Percentiles rank a stretch among this genome's conserved stretches.
phyloP scores from a whole-genome alignment of 2,329 filamentous ascomycete genomes.

The Xylaria sp. region DNA sequence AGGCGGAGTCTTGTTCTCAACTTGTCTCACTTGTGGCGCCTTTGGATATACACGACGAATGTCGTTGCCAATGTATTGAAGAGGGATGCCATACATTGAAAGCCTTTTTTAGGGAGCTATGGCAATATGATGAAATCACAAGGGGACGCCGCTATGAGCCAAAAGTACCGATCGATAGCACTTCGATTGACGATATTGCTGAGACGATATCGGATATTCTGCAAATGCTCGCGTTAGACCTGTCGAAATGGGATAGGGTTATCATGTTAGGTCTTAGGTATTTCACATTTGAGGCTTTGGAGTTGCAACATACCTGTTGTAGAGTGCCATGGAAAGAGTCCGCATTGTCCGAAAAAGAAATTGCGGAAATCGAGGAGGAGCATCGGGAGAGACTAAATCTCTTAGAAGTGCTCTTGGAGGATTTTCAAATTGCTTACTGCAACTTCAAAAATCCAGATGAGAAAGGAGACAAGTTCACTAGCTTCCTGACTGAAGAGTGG shows the following conservation, averaged over 20 bases:
- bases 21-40: slow-evolving; percentile 7
- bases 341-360: background rate
- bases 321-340: background rate
- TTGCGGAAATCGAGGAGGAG: slow-evolving; percentile 14
- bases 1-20: background rate
- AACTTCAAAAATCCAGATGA: background rate
- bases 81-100: slow-evolving; percentile 6
- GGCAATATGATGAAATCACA: no score
- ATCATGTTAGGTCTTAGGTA: slow-evolving; percentile 3
- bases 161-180: background rate
- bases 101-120: background rate
- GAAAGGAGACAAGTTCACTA: background rate
- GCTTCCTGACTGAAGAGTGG: slow-evolving; percentile 8
- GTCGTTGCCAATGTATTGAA: slow-evolving; percentile 1
- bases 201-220: background rate
- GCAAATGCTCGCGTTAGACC: background rate
- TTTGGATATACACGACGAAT: slow-evolving; percentile 2
- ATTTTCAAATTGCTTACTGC: slow-evolving; percentile 7
- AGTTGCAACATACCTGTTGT: slow-evolving; percentile 12
- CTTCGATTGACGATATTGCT: background rate
- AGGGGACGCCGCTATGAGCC: no score
- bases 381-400: background rate
- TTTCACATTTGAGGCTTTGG: slow-evolving; percentile 7
- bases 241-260: slow-evolving; percentile 8
- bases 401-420: background rate